Evolutionary conservation across 2,329 filamentous ascomycete species (phyloP).

Genomic region (Neonectria coccinea): DNA sequence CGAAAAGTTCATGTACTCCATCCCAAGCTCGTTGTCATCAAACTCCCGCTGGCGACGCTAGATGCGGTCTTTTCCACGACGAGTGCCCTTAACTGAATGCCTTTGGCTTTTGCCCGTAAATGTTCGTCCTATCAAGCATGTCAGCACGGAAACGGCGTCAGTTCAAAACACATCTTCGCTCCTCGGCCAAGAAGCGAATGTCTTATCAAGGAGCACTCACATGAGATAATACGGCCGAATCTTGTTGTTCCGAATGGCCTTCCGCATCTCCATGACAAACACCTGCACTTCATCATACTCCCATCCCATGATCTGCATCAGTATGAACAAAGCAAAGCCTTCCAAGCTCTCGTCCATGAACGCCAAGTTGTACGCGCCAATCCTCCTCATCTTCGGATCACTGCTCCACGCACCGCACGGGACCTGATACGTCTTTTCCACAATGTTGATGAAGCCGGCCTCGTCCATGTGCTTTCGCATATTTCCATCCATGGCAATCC

Average conservation of each 20-base stretch:
- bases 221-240: constrained; percentile 12
- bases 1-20: too few species aligned
- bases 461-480: constrained; percentile 26
- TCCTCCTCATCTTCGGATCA: constrained; percentile 24
- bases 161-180: too few species aligned
- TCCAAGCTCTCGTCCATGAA: constrained; percentile 35
- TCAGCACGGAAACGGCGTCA: too few species aligned
- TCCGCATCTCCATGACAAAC: constrained; percentile 32
- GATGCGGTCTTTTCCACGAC: too few species aligned
- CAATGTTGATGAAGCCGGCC: constrained; percentile 34
- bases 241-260: constrained; percentile 20
- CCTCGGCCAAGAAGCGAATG: too few species aligned
- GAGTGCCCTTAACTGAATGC: too few species aligned
- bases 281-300: constrained; percentile 24
- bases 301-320: constrained; percentile 36
- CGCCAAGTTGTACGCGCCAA: constrained; percentile 29
- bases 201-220: constrained; percentile 5
- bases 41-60: too few species aligned
- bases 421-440: constrained; percentile 32
- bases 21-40: too few species aligned
- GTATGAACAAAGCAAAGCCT: constrained; percentile 31
- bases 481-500: constrained; percentile 29
- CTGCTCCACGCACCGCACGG: constrained; percentile 33
- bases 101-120: too few species aligned
- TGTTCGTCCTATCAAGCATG: too few species aligned